Conservation (phyloP, 2,329 filamentous ascomycete species). For the Graphium sp. region DNA sequence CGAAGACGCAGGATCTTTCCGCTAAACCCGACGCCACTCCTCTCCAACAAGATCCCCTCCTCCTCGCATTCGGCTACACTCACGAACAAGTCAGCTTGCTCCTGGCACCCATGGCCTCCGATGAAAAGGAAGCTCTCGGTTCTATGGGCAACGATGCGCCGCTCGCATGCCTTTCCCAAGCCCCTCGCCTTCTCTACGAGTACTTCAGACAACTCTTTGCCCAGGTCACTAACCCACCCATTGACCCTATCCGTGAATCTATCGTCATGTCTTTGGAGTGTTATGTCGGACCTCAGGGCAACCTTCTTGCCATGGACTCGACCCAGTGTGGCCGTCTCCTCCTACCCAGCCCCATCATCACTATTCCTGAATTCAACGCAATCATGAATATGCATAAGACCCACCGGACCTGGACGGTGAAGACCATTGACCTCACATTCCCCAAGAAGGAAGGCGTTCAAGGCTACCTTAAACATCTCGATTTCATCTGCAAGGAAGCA, state of each 20-base stretch:
- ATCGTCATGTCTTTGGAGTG: slow-evolving; percentile 97
- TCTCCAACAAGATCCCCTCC: slow-evolving; percentile 68
- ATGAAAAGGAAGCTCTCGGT: slow-evolving; percentile 91
- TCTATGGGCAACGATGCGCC: slow-evolving; percentile 98
- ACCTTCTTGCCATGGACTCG: slow-evolving; percentile 82
- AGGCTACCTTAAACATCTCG: slow-evolving; percentile 76
- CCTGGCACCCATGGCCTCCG: slow-evolving; percentile 87
- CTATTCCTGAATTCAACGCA: slow-evolving; percentile 80
- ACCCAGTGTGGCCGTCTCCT: slow-evolving; percentile 76
- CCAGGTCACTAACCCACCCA: slow-evolving; percentile 94
- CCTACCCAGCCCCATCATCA: slow-evolving; percentile 76
- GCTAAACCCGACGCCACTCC: slow-evolving; percentile 49
- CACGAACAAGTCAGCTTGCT: slow-evolving; percentile 88
- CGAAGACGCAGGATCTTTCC: slow-evolving; percentile 42
- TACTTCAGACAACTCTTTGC: slow-evolving; percentile 98
- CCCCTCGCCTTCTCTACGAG: slow-evolving; percentile 78
- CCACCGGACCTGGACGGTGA: slow-evolving; percentile 71
- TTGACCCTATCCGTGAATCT: slow-evolving; percentile 91
- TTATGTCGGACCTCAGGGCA: slow-evolving; percentile 91
- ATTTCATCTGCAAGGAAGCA: slow-evolving; percentile 72
- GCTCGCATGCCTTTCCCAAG: slow-evolving; percentile 76
- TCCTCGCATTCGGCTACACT: slow-evolving; percentile 84
- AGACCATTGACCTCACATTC: slow-evolving; percentile 85
- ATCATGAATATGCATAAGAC: slow-evolving; percentile 59
- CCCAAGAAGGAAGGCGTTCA: slow-evolving; percentile 67